phyloP scores from a whole-genome alignment of 2,329 filamentous ascomycete genomes.

The Botryosphaeria agaves region DNA sequence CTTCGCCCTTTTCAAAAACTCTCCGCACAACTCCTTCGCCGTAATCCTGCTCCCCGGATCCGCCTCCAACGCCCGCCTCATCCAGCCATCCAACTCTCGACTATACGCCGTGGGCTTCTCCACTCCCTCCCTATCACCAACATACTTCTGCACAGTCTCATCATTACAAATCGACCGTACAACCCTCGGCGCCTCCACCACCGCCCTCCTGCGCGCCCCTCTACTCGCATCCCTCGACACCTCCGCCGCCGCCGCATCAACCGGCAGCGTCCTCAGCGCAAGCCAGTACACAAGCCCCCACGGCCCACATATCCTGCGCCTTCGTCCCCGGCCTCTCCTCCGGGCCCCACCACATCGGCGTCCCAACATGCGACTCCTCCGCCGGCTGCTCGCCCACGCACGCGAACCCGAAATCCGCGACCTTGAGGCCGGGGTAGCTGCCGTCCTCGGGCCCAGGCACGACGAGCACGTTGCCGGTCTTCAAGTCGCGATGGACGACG shows the following conservation, averaged over 20 bases:
- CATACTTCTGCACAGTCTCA: neutral
- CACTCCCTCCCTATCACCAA: neutral
- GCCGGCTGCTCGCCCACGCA: neutral
- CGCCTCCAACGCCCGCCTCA: neutral
- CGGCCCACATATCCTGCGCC: neutral
- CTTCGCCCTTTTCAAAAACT: no score
- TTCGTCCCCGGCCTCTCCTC: neutral
- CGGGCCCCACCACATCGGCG: neutral
- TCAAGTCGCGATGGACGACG: constrained; percentile 95
- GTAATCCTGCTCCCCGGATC: neutral
- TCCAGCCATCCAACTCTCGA: neutral
- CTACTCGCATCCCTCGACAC: neutral
- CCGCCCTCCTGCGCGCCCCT: neutral
- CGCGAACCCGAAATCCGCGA: constrained; percentile 90
- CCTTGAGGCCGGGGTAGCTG: constrained; percentile 69
- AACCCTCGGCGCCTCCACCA: neutral
- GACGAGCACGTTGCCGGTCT: constrained; percentile 88
- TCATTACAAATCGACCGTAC: neutral
- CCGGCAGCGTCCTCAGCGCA: neutral
- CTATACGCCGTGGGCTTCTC: neutral
- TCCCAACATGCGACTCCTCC: neutral
- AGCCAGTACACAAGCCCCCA: constrained; percentile 1
- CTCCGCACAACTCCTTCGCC: neutral
- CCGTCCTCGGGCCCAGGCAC: constrained; percentile 34
- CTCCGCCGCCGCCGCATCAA: neutral